Evolutionary conservation across 2,329 filamentous ascomycete genomes (phyloP).

Genomic region (Alternaria longipes): DNA sequence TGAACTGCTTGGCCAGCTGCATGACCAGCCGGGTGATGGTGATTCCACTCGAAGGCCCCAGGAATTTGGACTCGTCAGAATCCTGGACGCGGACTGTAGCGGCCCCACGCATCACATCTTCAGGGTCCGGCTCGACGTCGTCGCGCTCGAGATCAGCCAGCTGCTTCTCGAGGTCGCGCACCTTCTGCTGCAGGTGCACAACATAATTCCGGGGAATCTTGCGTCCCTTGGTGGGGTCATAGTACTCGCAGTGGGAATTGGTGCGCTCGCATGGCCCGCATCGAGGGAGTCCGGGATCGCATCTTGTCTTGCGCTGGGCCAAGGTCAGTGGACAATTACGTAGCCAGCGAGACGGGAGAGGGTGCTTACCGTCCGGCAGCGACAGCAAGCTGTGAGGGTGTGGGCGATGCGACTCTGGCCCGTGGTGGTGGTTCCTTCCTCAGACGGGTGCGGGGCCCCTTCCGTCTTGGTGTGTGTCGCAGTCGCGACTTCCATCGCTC

Average conservation of each 20-base stretch:
- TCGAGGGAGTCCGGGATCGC: slow-evolving; percentile 89
- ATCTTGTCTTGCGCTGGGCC: slow-evolving; percentile 87
- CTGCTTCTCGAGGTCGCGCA: slow-evolving; percentile 82
- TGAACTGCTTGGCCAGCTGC: slow-evolving; percentile 94
- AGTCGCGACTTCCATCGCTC: slow-evolving; percentile 36
- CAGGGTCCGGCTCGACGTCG: slow-evolving; percentile 73
- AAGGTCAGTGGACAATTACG: slow-evolving; percentile 20
- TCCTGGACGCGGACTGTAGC: slow-evolving; percentile 86
- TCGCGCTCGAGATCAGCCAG: slow-evolving; percentile 81
- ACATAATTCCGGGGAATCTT: slow-evolving; percentile 93
- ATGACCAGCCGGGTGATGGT: slow-evolving; percentile 94
- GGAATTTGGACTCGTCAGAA: slow-evolving; percentile 86
- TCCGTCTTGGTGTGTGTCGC: slow-evolving; percentile 30
- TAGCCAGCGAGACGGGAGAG: neutral
- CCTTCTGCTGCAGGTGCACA: slow-evolving; percentile 86
- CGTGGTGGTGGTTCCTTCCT: slow-evolving; percentile 30
- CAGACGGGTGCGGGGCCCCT: slow-evolving; percentile 29
- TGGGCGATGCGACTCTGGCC: slow-evolving; percentile 70
- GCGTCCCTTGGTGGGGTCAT: slow-evolving; percentile 84
- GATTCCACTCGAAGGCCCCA: slow-evolving; percentile 94
- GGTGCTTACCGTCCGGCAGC: slow-evolving; percentile 75
- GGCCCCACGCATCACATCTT: slow-evolving; percentile 86
- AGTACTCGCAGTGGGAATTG: slow-evolving; percentile 93
- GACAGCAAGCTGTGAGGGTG: slow-evolving; percentile 80
- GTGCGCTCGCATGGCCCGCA: slow-evolving; percentile 93